Percentiles rank a stretch among this genome's conserved stretches.
These are phyloP conservation scores for Candida ortonii DNA, from an alignment of 805 yeast genomes.

Conservation along the genomic window DNA sequence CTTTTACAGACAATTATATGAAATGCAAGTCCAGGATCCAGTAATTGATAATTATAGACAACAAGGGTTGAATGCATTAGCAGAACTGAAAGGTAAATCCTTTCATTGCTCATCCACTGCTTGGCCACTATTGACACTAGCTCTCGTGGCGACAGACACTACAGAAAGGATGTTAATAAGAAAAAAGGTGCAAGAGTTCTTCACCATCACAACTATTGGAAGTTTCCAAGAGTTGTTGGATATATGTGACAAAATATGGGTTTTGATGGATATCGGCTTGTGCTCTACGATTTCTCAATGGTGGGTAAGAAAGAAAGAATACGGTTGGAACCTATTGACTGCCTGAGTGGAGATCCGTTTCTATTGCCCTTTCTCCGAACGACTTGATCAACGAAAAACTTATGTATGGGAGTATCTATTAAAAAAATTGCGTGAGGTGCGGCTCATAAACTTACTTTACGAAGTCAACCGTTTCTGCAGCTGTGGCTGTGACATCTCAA, in stretches of 20 bases:
- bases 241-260: constrained; percentile 9
- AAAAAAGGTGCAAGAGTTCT: constrained; percentile 4
- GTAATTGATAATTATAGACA: constrained; percentile 2
- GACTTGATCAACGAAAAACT: too few species aligned
- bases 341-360: constrained; percentile 6
- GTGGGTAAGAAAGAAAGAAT: constrained; percentile 3
- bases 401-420: too few species aligned
- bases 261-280: constrained; percentile 5
- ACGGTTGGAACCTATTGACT: constrained; percentile 8
- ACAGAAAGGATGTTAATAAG: constrained; percentile 3
- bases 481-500: constrained; percentile 2
- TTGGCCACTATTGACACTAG: constrained; percentile 8
- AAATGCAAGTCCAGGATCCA: constrained; percentile 3
- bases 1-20: constrained; percentile 10
- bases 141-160: constrained; percentile 5
- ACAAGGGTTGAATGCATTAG: constrained; percentile 3
- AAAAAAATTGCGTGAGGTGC: too few species aligned
- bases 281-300: constrained; percentile 4
- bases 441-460: too few species aligned
- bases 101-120: constrained; percentile 9
- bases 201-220: constrained; percentile 8
- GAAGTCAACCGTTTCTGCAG: too few species aligned
- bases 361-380: too few species aligned
- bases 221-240: constrained; percentile 7
- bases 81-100: constrained; percentile 3